phyloP scores from a whole-genome alignment of 257 asterid species.

The Lycium barbarum region DNA sequence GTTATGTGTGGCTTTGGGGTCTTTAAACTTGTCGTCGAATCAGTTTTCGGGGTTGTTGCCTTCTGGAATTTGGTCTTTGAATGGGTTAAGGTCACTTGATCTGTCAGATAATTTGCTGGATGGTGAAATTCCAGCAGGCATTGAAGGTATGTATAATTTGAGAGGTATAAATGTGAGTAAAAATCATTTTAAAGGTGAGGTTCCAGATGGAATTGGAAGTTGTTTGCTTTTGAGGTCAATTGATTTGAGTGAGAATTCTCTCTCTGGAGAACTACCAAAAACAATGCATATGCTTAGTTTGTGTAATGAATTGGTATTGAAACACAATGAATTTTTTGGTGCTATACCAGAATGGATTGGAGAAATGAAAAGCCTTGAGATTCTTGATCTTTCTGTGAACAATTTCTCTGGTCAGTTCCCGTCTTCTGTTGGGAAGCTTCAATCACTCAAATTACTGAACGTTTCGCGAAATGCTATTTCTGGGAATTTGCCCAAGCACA shows the following conservation, averaged over 20 bases:
- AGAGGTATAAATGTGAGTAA: conserved; percentile 62
- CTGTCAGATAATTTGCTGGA: conserved; percentile 76
- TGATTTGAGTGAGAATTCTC: conserved; percentile 66
- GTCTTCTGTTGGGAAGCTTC: conserved; percentile 63
- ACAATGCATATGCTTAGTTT: conserved; percentile 72
- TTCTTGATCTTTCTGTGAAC: conserved; percentile 72
- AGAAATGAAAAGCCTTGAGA: conserved; percentile 70
- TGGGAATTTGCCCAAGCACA: conserved; percentile 69
- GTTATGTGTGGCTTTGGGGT: conserved; percentile 68
- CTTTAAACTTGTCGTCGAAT: conserved; percentile 75
- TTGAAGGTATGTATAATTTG: conserved; percentile 63
- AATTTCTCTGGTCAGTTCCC: conserved; percentile 68
- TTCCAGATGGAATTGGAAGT: conserved; percentile 75
- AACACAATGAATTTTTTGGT: conserved; percentile 56
- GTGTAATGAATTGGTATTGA: conserved; percentile 57
- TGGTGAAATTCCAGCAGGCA: conserved; percentile 68
- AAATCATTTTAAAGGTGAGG: conserved; percentile 62
- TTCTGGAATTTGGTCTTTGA: conserved; percentile 68
- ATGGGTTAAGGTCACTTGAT: conserved; percentile 75
- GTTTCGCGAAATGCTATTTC: conserved; percentile 61
- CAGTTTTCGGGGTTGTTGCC: conserved; percentile 78
- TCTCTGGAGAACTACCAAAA: conserved; percentile 72
- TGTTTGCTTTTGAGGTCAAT: conserved; percentile 66
- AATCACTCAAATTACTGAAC: conserved; percentile 62
- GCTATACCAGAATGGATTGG: conserved; percentile 79